A percentile compares a stretch with the other conserved stretches of the same genome.
These are phyloP conservation scores for Blepharisma japonicum DNA, from an alignment of 73 alveolate species.

Conservation along the genomic window DNA sequence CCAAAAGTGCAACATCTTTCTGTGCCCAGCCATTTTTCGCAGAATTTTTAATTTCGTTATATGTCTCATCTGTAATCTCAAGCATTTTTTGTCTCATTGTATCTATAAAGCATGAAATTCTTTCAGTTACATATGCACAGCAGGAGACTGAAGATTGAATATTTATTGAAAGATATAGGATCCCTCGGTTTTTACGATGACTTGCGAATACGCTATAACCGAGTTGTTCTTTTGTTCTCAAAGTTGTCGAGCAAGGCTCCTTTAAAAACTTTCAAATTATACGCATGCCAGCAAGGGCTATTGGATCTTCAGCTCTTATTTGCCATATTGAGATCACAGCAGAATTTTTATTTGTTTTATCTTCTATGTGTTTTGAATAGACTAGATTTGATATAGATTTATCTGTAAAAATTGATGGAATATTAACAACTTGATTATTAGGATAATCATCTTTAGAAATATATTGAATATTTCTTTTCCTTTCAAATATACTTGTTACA, in stretches of 20 bases:
- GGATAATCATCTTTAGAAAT: no score
- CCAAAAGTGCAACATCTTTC: background rate
- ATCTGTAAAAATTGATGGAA: no score
- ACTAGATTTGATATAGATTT: no score
- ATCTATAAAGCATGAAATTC: slow-evolving; percentile 27
- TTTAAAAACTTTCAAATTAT: slow-evolving; percentile 32
- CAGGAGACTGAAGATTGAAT: slow-evolving; percentile 35
- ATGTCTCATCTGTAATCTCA: slow-evolving; percentile 35
- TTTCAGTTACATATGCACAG: slow-evolving; percentile 19
- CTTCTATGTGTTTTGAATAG: background rate
- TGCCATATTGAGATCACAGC: slow-evolving; percentile 10
- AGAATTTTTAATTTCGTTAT: slow-evolving; percentile 2
- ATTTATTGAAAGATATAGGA: slow-evolving; percentile 30
- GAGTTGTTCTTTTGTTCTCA: slow-evolving; percentile 51
- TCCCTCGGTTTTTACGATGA: slow-evolving; percentile 27
- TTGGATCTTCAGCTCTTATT: slow-evolving; percentile 26
- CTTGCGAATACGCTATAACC: slow-evolving; percentile 41
- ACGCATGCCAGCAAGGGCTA: slow-evolving; percentile 1
- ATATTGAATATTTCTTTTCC: no score
- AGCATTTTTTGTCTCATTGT: slow-evolving; percentile 17
- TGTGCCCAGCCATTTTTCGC: slow-evolving; percentile 16
- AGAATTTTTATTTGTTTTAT: background rate
- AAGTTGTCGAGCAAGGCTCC: slow-evolving; percentile 42
- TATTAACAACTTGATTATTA: no score
- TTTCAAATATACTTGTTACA: no score